Base-by-base conservation (phyloP, 805 yeast species). In the Naumovozyma baii region DNA sequence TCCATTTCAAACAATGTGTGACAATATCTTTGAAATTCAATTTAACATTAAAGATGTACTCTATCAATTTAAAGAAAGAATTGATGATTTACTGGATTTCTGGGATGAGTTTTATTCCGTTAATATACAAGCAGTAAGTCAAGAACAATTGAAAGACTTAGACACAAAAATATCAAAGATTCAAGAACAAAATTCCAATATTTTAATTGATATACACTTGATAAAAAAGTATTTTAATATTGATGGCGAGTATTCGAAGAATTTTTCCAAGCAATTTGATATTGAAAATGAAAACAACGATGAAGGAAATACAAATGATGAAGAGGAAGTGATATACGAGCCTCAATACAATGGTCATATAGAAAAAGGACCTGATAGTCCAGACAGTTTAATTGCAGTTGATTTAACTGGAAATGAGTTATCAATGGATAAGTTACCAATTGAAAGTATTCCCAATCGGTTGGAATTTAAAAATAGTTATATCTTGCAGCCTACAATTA, bases 171-270 rank as follows among this genome's bases (percentile, higher is more conserved):
- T 50, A 28, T 46, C 47, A 28, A 30, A 39, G 18, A 41, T 50
- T 12, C 54, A 50, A 33, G 47, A 44, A 18, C 54, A 47, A 19
- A 47, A 50, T 37, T 42, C 50, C 8, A 45, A 43, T 5, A 48
- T 50, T 10, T 43, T 50, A 20, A 40, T 50, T 10, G 52, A 50
- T 29, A 25, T 50, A 20, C 38, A 44, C 15, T 41, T 39, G 17
- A 41, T 50, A 20, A 48, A 48, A 37, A 42, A 41, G 26, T 33
- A 40, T 12, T 36, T 45, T 10, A 22, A 22, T 22, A 22, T 22
- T 22, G 26, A 22, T 22, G 26, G 10, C 10, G 31, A 39, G 20
- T 8, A 32, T 15, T n/a, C 18, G 5, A 32, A 32, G 18, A 32
- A 32, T 32, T 17, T 34, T 8, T 33, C 26, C 29, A 31, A 29